Evolutionary conservation across 345 rosid genomes (phyloP).

Genomic region (Gossypium herbaceum): DNA sequence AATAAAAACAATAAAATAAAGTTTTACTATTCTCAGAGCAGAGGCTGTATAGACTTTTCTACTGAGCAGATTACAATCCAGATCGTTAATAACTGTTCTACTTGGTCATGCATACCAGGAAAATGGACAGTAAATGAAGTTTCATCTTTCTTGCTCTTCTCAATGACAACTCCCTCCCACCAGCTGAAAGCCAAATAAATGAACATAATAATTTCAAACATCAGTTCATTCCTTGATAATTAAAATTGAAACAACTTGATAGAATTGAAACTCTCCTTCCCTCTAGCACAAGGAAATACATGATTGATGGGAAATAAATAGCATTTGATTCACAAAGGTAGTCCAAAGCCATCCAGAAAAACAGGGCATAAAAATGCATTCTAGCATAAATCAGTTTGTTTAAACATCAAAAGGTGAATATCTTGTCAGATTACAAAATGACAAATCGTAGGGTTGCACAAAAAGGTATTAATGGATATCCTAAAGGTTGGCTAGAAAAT

Average conservation of each 20-base stretch:
- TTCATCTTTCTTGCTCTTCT: constrained; percentile 79
- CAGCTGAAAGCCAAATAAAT: constrained; percentile 50
- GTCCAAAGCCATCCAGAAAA: constrained; percentile 1
- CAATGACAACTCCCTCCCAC: constrained; percentile 89
- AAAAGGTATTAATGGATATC: background rate
- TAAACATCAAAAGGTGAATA: background rate
- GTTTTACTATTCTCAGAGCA: constrained; percentile 5
- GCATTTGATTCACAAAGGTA: background rate
- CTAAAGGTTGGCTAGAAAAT: background rate
- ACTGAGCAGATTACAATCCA: background rate
- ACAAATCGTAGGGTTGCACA: background rate
- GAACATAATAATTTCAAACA: constrained; percentile 7
- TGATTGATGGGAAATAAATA: background rate
- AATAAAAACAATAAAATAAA: constrained; percentile 19
- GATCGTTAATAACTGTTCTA: background rate
- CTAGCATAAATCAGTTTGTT: background rate
- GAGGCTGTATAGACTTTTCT: constrained; percentile 3
- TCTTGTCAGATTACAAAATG: background rate
- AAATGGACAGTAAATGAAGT: constrained; percentile 59
- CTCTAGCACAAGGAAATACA: background rate
- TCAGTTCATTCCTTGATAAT: background rate
- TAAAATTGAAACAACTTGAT: background rate
- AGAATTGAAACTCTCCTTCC: background rate
- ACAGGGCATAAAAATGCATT: background rate
- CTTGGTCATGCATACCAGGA: constrained; percentile 48